Evolutionary conservation across 495 filamentous ascomycete genomes (phyloP), one percentile per base, ranked within the genome.

Genomic region (Bombardia bombarda): DNA sequence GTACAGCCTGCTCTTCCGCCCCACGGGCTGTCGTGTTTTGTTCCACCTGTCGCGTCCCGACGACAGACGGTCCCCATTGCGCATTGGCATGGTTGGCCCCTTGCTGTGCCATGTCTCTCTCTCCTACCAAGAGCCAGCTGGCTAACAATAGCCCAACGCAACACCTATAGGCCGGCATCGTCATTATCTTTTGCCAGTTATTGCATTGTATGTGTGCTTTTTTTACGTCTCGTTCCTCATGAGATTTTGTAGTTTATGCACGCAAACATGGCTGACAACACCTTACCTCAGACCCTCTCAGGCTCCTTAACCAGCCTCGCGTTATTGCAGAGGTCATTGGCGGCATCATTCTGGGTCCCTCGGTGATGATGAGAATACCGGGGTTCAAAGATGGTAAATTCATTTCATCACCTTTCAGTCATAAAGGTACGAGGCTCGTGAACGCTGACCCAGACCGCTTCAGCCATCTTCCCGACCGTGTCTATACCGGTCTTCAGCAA

Each of bases 271-370:
- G 17, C 42, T 23, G 20, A 20, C 26, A 12, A 13, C 7, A 4
- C 10, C 14, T 38, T n/a, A n/a, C n/a, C n/a, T n/a, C n/a, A 58
- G 56, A 58, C 52, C 92, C 90, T 18, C 75, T 97, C 7, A 88
- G 86, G 41, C 85, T 83, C 55, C 67, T 96, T 34, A 83, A 85
- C 42, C 90, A 97, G 57, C 90, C 90, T 35, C 79, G 84, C 45
- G 90, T 97, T 45, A 98, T 98, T 52, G 87, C 92, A 32, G 92
- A 97, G 74, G 87, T 98, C 31, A 83, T 98, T 47, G 90, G 83
- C 18, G 92, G 92, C 42, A 89, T 98, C 54, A 56, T 98, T 4
- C 72, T 98, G 7, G 92, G 90, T 30, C 90, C 87, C 5, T 87
- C 85, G 1, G 87, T 93, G 16, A 74, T 94, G 73, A 85, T 86